These are phyloP conservation scores for Lachancea cidri DNA, from an alignment of 805 yeast genomes.

Conservation along the genomic window DNA sequence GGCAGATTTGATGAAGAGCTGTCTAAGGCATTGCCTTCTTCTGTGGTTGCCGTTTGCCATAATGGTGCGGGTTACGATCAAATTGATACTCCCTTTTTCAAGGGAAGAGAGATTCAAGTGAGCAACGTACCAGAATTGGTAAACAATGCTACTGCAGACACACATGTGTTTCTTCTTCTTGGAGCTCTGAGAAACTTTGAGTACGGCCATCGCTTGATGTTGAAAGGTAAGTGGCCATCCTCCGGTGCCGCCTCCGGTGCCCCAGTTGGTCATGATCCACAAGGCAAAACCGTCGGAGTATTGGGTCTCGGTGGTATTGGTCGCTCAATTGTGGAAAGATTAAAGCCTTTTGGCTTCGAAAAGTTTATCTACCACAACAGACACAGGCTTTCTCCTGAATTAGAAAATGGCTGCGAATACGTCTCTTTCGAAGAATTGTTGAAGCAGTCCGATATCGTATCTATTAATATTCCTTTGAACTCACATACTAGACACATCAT, in stretches of 20 bases:
- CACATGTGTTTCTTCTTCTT: constrained; percentile 57
- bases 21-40: constrained; percentile 46
- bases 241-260: constrained; percentile 52
- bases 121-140: constrained; percentile 64
- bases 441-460: constrained; percentile 58
- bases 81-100: constrained; percentile 51
- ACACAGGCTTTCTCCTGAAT: constrained; percentile 47
- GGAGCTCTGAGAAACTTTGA: constrained; percentile 67
- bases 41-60: constrained; percentile 51
- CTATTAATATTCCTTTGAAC: constrained; percentile 76
- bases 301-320: constrained; percentile 92
- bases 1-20: constrained; percentile 66
- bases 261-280: constrained; percentile 68
- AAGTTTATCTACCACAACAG: constrained; percentile 73
- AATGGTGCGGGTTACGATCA: constrained; percentile 78
- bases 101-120: constrained; percentile 52
- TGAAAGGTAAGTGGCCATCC: constrained; percentile 58
- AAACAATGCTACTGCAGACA: constrained; percentile 66
- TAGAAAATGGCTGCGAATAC: constrained; percentile 67
- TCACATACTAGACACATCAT: constrained; percentile 64
- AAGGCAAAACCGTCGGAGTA: constrained; percentile 70
- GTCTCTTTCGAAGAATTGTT: constrained; percentile 67
- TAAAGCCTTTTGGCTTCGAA: constrained; percentile 70
- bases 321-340: constrained; percentile 65
- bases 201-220: constrained; percentile 47